Evolutionary conservation across 805 yeast genomes (phyloP), one percentile per base, ranked within the genome.

Genomic region (Yamadazyma nakazawae): DNA sequence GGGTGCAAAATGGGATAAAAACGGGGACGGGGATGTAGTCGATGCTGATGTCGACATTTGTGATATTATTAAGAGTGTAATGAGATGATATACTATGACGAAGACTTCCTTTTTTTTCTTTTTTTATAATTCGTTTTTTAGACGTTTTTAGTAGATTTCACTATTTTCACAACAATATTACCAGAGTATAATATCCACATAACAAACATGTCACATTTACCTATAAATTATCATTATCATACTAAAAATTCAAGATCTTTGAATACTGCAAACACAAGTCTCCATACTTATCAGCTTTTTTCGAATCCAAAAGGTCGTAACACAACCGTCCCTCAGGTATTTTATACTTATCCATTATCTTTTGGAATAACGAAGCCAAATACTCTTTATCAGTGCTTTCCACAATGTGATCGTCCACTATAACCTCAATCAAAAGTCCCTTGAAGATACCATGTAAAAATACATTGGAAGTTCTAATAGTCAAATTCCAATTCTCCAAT

Each of bases 391-490:
- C 47, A n/a, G 41, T 50, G 31, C 47, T 38, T 40, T 53, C 57
- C 2, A 50, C 51, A 16, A 52, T 40, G 40, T 52, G 54, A 14
- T 59, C 59, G 39, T 56, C 54, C 8, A 58, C 43, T 47, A 78
- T 84, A 2, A 84, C 70, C 54, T 84, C 85, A 24, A 87, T 75
- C 32, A 87, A 60, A 32, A 87, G 73, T 0, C 90, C 90, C 50
- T 83, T 78, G 68, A 85, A 87, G 16, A 72, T 73, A 1, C 96
- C 95, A 58, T 85, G 90, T 12, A 86, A 70, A 42, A 82, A 81
- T 34, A 87, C 80, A 58, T 87, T 88, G 37, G 87, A 82, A 0
- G 90, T 78, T 34, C 88, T 67, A 2, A 88, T 66, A 8, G 69
- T 65, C 54, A 82, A 71, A 34, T 67, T 72, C 13, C 83, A 84